These are phyloP conservation scores for Geotrichum siamense DNA, from an alignment of 1,139 yeast genomes.

Conservation along the genomic window DNA sequence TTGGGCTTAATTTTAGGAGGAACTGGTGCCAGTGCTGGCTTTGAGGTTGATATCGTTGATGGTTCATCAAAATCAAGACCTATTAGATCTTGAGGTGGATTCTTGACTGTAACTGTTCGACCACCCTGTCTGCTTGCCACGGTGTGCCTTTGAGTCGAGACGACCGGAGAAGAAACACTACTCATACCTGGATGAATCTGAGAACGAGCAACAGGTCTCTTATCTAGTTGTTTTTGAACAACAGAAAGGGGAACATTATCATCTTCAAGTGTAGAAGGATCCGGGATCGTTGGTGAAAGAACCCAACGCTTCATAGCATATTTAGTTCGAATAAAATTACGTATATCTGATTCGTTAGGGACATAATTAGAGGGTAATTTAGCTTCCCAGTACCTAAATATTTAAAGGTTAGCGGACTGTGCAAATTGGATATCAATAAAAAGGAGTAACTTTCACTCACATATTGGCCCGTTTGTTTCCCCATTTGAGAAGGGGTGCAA, in stretches of 20 bases:
- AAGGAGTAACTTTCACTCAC: slow-evolving; percentile 27
- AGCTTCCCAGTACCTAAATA: slow-evolving; percentile 63
- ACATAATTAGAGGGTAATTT: slow-evolving; percentile 61
- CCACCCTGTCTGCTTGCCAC: slow-evolving; percentile 11
- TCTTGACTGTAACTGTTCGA: slow-evolving; percentile 2
- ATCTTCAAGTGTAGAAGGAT: slow-evolving; percentile 35
- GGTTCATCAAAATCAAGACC: slow-evolving; percentile 19
- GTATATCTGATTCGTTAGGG: slow-evolving; percentile 82
- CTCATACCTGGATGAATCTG: too few relatives aligned
- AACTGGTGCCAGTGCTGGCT: not conserved
- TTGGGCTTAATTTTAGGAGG: not conserved
- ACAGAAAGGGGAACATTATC: slow-evolving; percentile 23
- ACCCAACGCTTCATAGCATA: slow-evolving; percentile 90
- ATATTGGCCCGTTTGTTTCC: slow-evolving; percentile 73
- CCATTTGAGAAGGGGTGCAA: slow-evolving; percentile 75
- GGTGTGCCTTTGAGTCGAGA: slow-evolving; percentile 11
- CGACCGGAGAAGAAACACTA: slow-evolving; percentile 6
- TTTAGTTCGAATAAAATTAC: slow-evolving; percentile 82
- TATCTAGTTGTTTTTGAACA: slow-evolving; percentile 23
- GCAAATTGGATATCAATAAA: not conserved
- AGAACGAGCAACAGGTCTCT: not conserved
- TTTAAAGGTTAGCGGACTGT: not conserved
- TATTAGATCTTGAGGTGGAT: slow-evolving; percentile 10
- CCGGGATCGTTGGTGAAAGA: slow-evolving; percentile 46
- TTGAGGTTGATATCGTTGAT: slow-evolving; percentile 15